A percentile compares a stretch with the other conserved stretches of the same genome.
Evolutionary conservation across 2,329 filamentous ascomycete species (phyloP).

Genomic region (Venturia carpophila): DNA sequence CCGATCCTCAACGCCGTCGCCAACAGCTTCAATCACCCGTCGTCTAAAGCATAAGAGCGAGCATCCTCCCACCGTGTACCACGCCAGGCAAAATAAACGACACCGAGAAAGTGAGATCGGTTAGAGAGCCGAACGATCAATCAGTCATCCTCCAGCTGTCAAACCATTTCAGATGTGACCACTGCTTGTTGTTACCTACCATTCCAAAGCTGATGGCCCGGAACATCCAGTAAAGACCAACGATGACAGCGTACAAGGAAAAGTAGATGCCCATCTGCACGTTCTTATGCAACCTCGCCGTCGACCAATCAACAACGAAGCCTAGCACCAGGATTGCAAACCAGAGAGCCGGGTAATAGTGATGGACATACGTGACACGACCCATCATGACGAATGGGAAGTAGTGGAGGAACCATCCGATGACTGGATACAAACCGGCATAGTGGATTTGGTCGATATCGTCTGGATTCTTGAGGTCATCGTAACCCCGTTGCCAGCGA

Average conservation of each 20-base stretch:
- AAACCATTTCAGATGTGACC: constrained; percentile 91
- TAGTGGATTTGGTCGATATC: constrained; percentile 96
- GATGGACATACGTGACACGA: constrained; percentile 96
- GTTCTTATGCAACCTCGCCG: constrained; percentile 52
- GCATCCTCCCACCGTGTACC: background rate
- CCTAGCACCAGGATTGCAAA: constrained; percentile 87
- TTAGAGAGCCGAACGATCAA: constrained; percentile 25
- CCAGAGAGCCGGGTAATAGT: constrained; percentile 97
- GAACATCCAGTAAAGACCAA: constrained; percentile 83
- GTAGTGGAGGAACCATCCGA: constrained; percentile 96
- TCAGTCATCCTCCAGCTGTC: constrained; percentile 77
- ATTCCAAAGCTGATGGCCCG: constrained; percentile 95
- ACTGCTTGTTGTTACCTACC: constrained; percentile 74
- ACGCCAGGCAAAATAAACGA: background rate
- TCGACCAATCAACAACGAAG: constrained; percentile 80
- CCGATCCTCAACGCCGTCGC: background rate
- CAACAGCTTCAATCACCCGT: background rate
- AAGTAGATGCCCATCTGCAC: constrained; percentile 64
- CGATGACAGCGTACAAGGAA: constrained; percentile 62
- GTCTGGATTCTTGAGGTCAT: constrained; percentile 59
- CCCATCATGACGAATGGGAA: constrained; percentile 95
- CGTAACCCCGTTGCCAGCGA: constrained; percentile 92
- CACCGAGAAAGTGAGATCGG: background rate
- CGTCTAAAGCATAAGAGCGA: constrained; percentile 1
- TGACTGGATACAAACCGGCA: constrained; percentile 78